A percentile compares a stretch with the other conserved stretches of the same genome.
Conservation (phyloP, 495 filamentous ascomycete genomes). For the Neurospora sp. region DNA sequence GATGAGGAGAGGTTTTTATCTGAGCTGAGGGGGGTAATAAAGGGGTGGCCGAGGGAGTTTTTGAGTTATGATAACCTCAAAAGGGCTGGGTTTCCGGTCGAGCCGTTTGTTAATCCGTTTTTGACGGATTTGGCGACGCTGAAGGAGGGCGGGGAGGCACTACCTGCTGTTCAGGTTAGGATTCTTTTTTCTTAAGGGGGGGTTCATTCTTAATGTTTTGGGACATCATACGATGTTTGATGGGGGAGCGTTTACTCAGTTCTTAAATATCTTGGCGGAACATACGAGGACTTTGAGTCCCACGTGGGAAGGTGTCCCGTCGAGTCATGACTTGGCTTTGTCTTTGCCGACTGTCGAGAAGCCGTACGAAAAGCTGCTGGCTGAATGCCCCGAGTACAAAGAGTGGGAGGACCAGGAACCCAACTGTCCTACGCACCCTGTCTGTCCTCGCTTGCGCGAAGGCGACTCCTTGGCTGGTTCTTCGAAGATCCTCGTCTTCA, state of each 20-base stretch:
- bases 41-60: not conserved
- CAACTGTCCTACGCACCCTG: not conserved
- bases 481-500: not conserved
- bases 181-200: conserved; percentile 19
- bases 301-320: not conserved
- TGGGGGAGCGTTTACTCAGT: conserved; percentile 13
- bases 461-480: not conserved
- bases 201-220: conserved; percentile 21
- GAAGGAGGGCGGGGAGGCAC: conserved; percentile 4
- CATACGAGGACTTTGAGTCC: not conserved
- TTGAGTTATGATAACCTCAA: conserved; percentile 13
- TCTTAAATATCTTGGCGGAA: not conserved
- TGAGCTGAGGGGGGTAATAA: not conserved
- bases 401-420: not conserved
- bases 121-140: conserved; percentile 10
- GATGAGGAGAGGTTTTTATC: not conserved
- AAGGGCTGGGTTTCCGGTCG: conserved; percentile 20
- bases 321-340: not conserved
- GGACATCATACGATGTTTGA: conserved; percentile 25
- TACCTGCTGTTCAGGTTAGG: conserved; percentile 21
- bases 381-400: not conserved
- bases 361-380: not conserved
- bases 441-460: not conserved
- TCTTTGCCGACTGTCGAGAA: not conserved
- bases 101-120: conserved; percentile 14